phyloP scores from a whole-genome alignment of 2,329 filamentous ascomycete genomes.

The Colletotrichum sp. region DNA sequence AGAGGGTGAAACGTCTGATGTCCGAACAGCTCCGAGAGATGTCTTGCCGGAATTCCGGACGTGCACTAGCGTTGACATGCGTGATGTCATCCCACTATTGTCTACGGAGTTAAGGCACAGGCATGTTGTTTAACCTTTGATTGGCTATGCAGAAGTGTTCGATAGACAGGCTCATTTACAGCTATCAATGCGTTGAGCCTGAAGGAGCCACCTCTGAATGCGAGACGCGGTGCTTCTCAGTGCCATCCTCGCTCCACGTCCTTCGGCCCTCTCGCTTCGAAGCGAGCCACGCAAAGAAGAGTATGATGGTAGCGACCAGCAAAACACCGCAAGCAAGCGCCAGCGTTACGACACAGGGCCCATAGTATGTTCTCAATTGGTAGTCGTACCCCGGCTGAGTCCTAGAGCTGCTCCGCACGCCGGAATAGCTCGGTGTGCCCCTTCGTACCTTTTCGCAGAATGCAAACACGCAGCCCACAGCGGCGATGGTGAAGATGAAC shows the following conservation, averaged over 20 bases:
- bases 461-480: neutral
- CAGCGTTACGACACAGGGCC: neutral
- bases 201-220: neutral
- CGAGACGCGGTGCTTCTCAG: neutral
- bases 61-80: neutral
- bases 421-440: too few relatives aligned
- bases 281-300: neutral
- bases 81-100: neutral
- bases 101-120: neutral
- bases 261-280: neutral
- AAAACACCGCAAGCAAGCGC: neutral
- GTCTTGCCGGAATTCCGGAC: neutral
- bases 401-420: too few relatives aligned
- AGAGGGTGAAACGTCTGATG: constrained; percentile 15
- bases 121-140: neutral
- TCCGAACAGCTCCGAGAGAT: neutral
- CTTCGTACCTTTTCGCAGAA: neutral
- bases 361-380: neutral
- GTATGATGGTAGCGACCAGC: neutral
- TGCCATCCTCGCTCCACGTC: neutral
- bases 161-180: neutral
- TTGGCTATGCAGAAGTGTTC: neutral
- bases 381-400: too few relatives aligned
- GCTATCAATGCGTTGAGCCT: neutral
- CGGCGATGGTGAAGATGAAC: neutral